Evolutionary conservation across 495 filamentous ascomycete species (phyloP).

Genomic region (Lepraria neglecta): DNA sequence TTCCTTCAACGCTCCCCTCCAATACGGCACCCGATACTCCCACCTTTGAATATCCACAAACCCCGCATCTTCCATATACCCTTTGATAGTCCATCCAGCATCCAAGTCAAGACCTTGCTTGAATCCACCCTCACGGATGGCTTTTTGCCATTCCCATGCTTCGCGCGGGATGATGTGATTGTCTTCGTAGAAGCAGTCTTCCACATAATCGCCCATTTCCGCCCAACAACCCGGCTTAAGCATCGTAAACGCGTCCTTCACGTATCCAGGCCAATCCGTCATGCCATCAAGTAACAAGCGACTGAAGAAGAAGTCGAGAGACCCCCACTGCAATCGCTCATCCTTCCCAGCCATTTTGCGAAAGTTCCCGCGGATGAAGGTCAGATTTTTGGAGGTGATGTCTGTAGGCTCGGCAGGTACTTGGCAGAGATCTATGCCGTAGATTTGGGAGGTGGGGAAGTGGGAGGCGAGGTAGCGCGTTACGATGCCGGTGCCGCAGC

Average conservation of each 20-base stretch:
- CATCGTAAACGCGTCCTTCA: neutral
- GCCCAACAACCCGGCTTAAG: conserved; percentile 26
- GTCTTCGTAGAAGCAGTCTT: conserved; percentile 18
- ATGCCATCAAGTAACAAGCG: conserved; percentile 19
- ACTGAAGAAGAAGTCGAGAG: conserved; percentile 15
- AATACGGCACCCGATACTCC: conserved; percentile 77
- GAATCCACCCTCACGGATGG: neutral
- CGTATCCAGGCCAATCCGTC: conserved; percentile 18
- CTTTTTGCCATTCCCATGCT: conserved; percentile 19
- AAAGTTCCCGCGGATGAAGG: conserved; percentile 18
- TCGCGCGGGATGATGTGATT: neutral
- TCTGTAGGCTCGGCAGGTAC: conserved; percentile 62
- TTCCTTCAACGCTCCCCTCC: conserved; percentile 53
- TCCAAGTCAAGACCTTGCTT: conserved; percentile 10
- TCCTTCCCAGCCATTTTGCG: conserved; percentile 1
- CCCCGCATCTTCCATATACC: conserved; percentile 31
- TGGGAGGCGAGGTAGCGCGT: conserved; percentile 67
- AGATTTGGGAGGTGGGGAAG: conserved; percentile 52
- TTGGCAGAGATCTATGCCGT: conserved; percentile 68
- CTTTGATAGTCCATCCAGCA: neutral
- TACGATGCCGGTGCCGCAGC: conserved; percentile 89
- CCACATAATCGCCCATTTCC: conserved; percentile 25
- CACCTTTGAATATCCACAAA: conserved; percentile 66
- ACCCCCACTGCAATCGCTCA: neutral
- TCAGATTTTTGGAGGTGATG: conserved; percentile 2